A percentile compares a stretch with the other conserved stretches of the same genome.
Evolutionary conservation across 179 eudicot species (phyloP).

Genomic region (Silene vulgaris): DNA sequence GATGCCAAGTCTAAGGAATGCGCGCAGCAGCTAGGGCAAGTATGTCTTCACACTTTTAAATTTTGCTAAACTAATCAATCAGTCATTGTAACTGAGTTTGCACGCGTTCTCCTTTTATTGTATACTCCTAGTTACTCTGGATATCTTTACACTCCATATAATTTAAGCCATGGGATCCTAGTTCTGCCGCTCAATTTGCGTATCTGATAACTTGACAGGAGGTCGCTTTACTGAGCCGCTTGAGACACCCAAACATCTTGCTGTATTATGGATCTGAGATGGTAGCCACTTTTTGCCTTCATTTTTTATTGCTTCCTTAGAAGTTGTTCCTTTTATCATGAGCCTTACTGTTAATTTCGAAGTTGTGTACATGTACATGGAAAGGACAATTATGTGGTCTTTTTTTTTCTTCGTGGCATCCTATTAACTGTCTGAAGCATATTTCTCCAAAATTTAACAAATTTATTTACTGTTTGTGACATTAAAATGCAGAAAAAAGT

Average conservation of each 20-base stretch:
- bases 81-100: slow-evolving; percentile 3
- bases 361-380: not conserved
- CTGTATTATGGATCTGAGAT: slow-evolving; percentile 76
- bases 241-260: slow-evolving; percentile 80
- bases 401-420: not conserved
- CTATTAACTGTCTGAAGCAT: no score
- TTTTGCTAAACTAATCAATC: not conserved
- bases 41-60: slow-evolving; percentile 20
- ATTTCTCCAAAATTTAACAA: no score
- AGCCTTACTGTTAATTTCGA: not conserved
- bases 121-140: not conserved
- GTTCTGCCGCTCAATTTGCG: slow-evolving; percentile 5
- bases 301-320: not conserved
- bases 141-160: not conserved
- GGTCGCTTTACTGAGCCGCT: slow-evolving; percentile 58
- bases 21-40: slow-evolving; percentile 87
- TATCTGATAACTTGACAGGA: slow-evolving; percentile 42
- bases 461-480: no score
- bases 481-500: no score
- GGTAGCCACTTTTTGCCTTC: slow-evolving; percentile 33
- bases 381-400: not conserved
- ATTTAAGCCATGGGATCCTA: slow-evolving; percentile 7
- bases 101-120: not conserved
- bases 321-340: not conserved
- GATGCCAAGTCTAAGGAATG: slow-evolving; percentile 96